phyloP scores from a whole-genome alignment of 768 basidiomycete species.

The Russula abietina region DNA sequence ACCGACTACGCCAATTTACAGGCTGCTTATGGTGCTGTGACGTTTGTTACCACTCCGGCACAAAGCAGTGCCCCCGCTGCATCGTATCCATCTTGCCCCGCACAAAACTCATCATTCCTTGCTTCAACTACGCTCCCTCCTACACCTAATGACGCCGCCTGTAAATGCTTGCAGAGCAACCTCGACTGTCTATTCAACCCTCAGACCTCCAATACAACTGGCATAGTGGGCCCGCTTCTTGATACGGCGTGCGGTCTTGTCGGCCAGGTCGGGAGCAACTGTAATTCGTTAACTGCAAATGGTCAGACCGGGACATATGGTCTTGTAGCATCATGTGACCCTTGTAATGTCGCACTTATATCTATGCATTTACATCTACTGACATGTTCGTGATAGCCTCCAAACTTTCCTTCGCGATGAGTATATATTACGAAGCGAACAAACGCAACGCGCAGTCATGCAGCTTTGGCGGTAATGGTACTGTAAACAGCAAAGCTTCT shows the following conservation, averaged over 20 bases:
- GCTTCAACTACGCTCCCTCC: conserved; percentile 70
- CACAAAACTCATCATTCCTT: conserved; percentile 49
- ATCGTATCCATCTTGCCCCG: conserved; percentile 42
- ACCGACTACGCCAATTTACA: conserved; percentile 64
- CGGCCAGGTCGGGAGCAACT: conserved; percentile 53
- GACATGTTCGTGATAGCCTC: conserved; percentile 41
- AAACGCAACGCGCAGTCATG: conserved; percentile 58
- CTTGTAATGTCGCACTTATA: conserved; percentile 41
- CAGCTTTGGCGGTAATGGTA: conserved; percentile 80
- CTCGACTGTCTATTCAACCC: conserved; percentile 74
- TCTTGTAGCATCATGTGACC: conserved; percentile 68
- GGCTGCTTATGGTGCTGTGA: conserved; percentile 52
- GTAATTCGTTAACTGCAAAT: conserved; percentile 63
- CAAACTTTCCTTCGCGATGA: conserved; percentile 81
- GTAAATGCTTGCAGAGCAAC: conserved; percentile 61
- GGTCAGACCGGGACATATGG: conserved; percentile 77
- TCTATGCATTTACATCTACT: conserved; percentile 4
- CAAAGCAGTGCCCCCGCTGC: conserved; percentile 46
- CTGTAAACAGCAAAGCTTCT: conserved; percentile 54
- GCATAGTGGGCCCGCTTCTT: conserved; percentile 53
- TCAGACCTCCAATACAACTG: conserved; percentile 51
- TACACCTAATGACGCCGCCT: conserved; percentile 78
- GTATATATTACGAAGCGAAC: conserved; percentile 62
- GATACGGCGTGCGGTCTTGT: conserved; percentile 66
- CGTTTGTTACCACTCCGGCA: conserved; percentile 59